Evolutionary conservation across 1,139 yeast species (phyloP), one percentile per base, ranked within the genome.

Genomic region (Pichiaceae sp.): DNA sequence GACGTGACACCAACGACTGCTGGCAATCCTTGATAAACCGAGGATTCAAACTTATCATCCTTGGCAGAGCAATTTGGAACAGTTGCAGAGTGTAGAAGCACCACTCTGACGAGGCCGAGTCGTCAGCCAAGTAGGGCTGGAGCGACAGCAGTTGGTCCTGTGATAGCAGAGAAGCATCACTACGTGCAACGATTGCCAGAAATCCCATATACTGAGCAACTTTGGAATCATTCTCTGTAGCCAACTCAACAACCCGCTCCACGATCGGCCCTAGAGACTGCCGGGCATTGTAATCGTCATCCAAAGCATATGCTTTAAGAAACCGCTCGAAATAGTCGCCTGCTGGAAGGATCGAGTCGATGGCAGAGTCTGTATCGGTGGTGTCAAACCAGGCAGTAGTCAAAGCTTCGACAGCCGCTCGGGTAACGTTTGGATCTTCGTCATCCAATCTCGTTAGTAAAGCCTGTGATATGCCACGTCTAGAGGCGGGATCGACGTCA

Each of bases 141-240:
- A 84, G 53, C 0, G 78, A 59, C 4, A 70, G 54, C n/a, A 85
- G 62, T 41, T 78, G 85, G 38, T 79, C 81, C 48, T 78, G 87
- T 1, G 69, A 62, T 18, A 83, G 62, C 32, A 81, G 61, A 0
- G 62, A 52, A 0, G 71, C 70, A 38, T 71, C 70, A 39, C 72
- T 63, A 35, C 66, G 67, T 0, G 76, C 72, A 38, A 81, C 59
- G 2, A 69, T 57, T 0, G 83, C 64, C n/a, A 81, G 48, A 7
- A 81, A 51, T 2, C 66, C 68, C 42, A 78, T 58, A 2, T 62
- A 50, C 4, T 52, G 57, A 33, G 64, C 71, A 8, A 59, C 60
- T 12, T 17, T 16, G 17, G n/a, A 24, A 31, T 8, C 24, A 18
- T 35, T 35, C 19, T 48, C 56, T 5, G 56, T 49, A 4, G 58